Percentiles rank a stretch among this genome's conserved stretches.
These are phyloP conservation scores for Paramecium bursaria DNA, from an alignment of 73 alveolate genomes.

Conservation along the genomic window DNA sequence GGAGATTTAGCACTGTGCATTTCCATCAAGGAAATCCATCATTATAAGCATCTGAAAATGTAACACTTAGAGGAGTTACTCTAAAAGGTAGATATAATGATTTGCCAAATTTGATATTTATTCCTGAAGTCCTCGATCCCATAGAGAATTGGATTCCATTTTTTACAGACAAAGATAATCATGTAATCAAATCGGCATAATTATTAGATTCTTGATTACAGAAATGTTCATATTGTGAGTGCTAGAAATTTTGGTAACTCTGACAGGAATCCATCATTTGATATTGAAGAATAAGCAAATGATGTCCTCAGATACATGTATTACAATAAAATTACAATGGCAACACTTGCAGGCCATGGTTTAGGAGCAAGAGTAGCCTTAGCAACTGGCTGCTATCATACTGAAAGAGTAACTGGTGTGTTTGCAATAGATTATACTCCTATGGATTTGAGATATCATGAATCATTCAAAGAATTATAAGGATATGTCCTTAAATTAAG, in stretches of 20 bases:
- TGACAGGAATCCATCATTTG: conserved; percentile 82
- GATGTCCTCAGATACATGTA: conserved; percentile 88
- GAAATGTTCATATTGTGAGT: conserved; percentile 82
- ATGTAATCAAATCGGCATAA: conserved; percentile 27
- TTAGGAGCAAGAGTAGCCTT: conserved; percentile 91
- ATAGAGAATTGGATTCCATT: conserved; percentile 81
- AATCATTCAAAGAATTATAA: conserved; percentile 78
- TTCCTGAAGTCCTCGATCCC: conserved; percentile 82
- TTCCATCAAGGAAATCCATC: conserved; percentile 70
- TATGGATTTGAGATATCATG: conserved; percentile 82
- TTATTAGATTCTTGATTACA: conserved; percentile 65
- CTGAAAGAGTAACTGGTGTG: conserved; percentile 88
- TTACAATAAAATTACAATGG: conserved; percentile 77
- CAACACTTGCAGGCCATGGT: conserved; percentile 91
- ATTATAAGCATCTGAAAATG: conserved; percentile 70
- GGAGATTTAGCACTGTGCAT: conserved; percentile 51
- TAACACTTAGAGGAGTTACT: conserved; percentile 79
- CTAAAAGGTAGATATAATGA: conserved; percentile 77
- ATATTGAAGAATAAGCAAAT: conserved; percentile 75
- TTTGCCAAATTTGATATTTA: conserved; percentile 83
- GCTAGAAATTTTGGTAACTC: conserved; percentile 86
- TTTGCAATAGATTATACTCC: conserved; percentile 85
- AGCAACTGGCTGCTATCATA: conserved; percentile 81
- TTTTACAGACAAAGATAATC: conserved; percentile 75
- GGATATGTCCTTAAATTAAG: conserved; percentile 68